Evolutionary conservation across 345 rosid genomes (phyloP).

Genomic region (Fremontodendron californicum): DNA sequence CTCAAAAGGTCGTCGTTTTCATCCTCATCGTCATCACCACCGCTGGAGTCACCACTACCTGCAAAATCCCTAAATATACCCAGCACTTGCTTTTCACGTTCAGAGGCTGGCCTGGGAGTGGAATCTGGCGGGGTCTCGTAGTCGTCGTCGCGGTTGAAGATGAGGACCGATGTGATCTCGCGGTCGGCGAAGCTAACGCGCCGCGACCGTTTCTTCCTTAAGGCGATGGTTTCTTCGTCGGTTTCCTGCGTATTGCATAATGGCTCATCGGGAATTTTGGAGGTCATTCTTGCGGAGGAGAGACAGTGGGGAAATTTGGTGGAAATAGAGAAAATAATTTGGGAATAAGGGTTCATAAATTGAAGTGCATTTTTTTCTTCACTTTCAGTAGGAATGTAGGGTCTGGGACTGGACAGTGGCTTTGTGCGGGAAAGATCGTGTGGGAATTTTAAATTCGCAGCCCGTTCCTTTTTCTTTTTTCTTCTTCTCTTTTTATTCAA

Average conservation of each 20-base stretch:
- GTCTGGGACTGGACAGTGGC: background rate
- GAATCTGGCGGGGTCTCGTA: conserved; percentile 58
- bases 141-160: conserved; percentile 88
- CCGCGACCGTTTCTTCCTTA: conserved; percentile 59
- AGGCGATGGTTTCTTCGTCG: conserved; percentile 67
- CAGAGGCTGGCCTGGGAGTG: conserved; percentile 24
- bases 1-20: conserved; percentile 33
- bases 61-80: conserved; percentile 56
- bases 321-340: background rate
- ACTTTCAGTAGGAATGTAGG: background rate
- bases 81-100: conserved; percentile 28
- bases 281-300: conserved; percentile 32
- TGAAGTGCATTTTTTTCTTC: background rate
- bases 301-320: too few species aligned
- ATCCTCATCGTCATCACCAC: conserved; percentile 15
- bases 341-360: conserved; percentile 30
- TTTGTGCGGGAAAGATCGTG: conserved; percentile 15
- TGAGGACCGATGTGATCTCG: conserved; percentile 82
- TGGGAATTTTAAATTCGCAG: background rate
- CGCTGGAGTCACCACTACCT: conserved; percentile 48
- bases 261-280: conserved; percentile 39
- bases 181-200: conserved; percentile 96
- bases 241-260: conserved; percentile 45
- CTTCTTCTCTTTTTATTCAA: too few species aligned
- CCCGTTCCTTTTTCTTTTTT: too few species aligned